These are phyloP conservation scores for Annulohypoxylon stygium DNA, from an alignment of 495 filamentous ascomycete species.

Conservation along the genomic window DNA sequence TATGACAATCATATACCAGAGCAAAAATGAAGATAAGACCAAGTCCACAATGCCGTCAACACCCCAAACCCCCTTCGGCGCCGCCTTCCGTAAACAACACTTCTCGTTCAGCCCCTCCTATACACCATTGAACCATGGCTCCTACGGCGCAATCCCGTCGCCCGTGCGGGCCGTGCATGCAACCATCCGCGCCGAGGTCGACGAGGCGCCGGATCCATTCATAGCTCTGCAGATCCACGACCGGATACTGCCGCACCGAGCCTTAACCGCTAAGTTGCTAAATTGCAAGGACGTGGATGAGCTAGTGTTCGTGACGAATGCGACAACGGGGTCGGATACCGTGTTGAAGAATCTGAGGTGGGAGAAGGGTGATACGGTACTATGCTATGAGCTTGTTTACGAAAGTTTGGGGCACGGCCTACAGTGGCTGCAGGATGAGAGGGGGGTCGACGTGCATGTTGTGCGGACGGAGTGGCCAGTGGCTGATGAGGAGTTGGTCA, in stretches of 20 bases:
- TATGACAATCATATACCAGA: slow-evolving; percentile 30
- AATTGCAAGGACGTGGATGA: slow-evolving; percentile 67
- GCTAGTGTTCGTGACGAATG: slow-evolving; percentile 80
- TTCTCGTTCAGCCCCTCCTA: slow-evolving; percentile 47
- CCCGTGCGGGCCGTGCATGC: slow-evolving; percentile 46
- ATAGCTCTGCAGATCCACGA: slow-evolving; percentile 67
- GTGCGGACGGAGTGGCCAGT: slow-evolving; percentile 67
- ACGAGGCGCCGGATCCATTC: slow-evolving; percentile 54
- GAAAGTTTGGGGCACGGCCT: slow-evolving; percentile 72
- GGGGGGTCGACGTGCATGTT: slow-evolving; percentile 33
- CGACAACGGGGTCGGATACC: slow-evolving; percentile 80
- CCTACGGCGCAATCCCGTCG: slow-evolving; percentile 54
- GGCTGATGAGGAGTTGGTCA: slow-evolving; percentile 69
- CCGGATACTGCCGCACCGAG: slow-evolving; percentile 70
- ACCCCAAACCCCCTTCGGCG: slow-evolving; percentile 41
- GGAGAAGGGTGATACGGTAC: slow-evolving; percentile 45
- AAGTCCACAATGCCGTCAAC: background rate
- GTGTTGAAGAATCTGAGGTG: slow-evolving; percentile 76
- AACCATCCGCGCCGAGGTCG: slow-evolving; percentile 45
- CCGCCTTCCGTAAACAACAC: slow-evolving; percentile 44
- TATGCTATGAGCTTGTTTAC: slow-evolving; percentile 70
- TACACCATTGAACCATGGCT: slow-evolving; percentile 59
- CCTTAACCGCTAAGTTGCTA: slow-evolving; percentile 68
- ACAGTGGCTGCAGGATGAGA: slow-evolving; percentile 69
- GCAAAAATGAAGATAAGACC: background rate